Conservation (phyloP, 1,284 basidiomycete genomes). For the Inonotus obliquus region DNA sequence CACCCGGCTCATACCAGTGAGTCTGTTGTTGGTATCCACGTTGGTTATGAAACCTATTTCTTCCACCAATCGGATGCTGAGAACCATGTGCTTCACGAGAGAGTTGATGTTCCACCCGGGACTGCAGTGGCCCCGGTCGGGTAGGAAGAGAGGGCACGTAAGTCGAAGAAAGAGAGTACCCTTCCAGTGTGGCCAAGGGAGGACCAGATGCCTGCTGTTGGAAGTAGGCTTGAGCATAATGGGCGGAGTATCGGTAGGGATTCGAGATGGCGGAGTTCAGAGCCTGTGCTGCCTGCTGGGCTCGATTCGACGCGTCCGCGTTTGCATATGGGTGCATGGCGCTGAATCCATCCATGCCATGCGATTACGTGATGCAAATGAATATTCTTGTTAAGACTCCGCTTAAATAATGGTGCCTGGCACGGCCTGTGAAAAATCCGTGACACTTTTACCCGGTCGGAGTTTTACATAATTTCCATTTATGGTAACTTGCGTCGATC, state of each 20-base stretch:
- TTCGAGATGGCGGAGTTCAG: conserved; percentile 9
- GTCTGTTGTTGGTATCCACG: neutral
- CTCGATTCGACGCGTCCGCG: neutral
- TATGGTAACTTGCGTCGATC: too few relatives aligned
- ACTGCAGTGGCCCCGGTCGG: conserved; percentile 4
- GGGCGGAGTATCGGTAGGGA: conserved; percentile 17
- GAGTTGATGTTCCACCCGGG: neutral
- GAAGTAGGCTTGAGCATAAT: conserved; percentile 21
- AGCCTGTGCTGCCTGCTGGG: conserved; percentile 12
- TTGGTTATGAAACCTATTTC: neutral
- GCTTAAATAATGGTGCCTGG: neutral
- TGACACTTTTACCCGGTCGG: too few relatives aligned
- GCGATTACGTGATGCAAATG: neutral
- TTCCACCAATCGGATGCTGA: conserved; percentile 1
- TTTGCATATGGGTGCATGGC: conserved; percentile 11
- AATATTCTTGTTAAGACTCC: neutral
- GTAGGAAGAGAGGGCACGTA: conserved; percentile 14
- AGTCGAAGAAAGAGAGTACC: conserved; percentile 19
- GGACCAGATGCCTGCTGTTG: conserved; percentile 5
- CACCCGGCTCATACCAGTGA: conserved; percentile 60
- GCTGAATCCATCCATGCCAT: neutral
- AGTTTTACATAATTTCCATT: too few relatives aligned
- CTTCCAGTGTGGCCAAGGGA: conserved; percentile 14
- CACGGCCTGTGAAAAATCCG: too few relatives aligned
- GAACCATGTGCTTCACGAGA: neutral